These are phyloP conservation scores for Talaromyces wortmannii DNA, from an alignment of 495 filamentous ascomycete species.

Conservation along the genomic window DNA sequence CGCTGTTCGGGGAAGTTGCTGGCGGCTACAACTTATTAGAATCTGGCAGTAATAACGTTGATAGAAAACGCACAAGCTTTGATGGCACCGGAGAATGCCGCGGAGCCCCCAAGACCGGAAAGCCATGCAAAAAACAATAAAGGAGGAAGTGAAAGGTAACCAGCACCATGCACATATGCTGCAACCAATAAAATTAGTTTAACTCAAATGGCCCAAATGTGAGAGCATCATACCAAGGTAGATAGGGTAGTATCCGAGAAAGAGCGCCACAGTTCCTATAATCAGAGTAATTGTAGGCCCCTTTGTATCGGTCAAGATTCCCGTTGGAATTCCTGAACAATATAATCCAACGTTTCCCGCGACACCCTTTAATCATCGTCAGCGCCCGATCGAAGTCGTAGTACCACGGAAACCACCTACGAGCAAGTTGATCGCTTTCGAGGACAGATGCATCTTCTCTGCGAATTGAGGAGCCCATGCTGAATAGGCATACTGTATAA, in stretches of 20 bases:
- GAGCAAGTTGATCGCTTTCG: conserved; percentile 87
- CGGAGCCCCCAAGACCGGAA: conserved; percentile 81
- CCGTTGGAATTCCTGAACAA: conserved; percentile 80
- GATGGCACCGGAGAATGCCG: conserved; percentile 77
- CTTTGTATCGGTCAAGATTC: conserved; percentile 76
- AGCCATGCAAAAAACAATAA: conserved; percentile 78
- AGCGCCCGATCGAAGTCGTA: not conserved
- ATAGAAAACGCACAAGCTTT: conserved; percentile 54
- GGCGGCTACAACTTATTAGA: conserved; percentile 46
- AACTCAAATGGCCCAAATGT: not conserved
- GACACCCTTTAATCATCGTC: conserved; percentile 48
- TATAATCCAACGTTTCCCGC: conserved; percentile 98
- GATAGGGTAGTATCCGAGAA: conserved; percentile 75
- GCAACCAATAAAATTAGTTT: conserved; percentile 1
- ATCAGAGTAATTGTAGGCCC: conserved; percentile 75
- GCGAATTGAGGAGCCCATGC: conserved; percentile 97
- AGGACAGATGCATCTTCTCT: conserved; percentile 72
- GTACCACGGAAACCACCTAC: conserved; percentile 32
- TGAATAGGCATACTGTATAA: conserved; percentile 84
- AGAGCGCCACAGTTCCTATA: conserved; percentile 63
- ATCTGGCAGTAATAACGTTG: not conserved
- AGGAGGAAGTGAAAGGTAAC: conserved; percentile 57
- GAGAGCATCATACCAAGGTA: conserved; percentile 44
- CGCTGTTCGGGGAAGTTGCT: conserved; percentile 88
- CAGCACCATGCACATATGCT: conserved; percentile 44